Evolutionary conservation across 2,329 filamentous ascomycete genomes (phyloP), one percentile per base, ranked within the genome.

Genomic region (Diaporthe citrichinensis): DNA sequence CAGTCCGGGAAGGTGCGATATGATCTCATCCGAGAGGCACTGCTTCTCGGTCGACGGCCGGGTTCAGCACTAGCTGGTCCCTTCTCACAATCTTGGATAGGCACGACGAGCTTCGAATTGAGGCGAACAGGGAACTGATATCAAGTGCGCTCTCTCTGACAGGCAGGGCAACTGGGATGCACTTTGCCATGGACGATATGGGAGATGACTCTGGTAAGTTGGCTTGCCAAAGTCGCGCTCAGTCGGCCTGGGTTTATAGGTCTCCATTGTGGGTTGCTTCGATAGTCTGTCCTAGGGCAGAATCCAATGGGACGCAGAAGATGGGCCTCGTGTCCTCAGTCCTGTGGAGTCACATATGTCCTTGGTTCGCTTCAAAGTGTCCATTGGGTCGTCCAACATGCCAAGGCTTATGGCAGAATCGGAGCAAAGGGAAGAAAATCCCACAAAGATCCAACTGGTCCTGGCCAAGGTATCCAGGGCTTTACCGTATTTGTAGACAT

Each of bases 21-120:
- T 5, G 7, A 6, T 25, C 46, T 28, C 23, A 25, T n/a, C 2
- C 1, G 17, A 68, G 44, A 34, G 36, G 12, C 14, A 39, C 28
- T n/a, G 46, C 23, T 14, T 28, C 31, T 53, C 15, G 14, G 23
- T 36, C 23, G 4, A 25, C 12, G 4, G 1, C 23, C 14, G 17
- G 55, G 9, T 28, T 53, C 65, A 53, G 65, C 65, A 41, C 65
- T 53, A 4, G 65, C 65, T 68, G 46, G 65, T 23, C 39, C 46
- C 7, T 23, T 39, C 23, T 6, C 31, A 20, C 23, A 41, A 23
- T 15, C 31, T 28, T 39, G 23, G 9, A 53, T 12, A 41, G 46
- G 8, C 2, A 59, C 25, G 20, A 15, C 2, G 7, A 49, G 3
- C 20, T 23, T n/a, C 7, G 12, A 10, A 51, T 4, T 20, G 20